Conservation (phyloP, 2,329 filamentous ascomycete genomes). For the Nemania sp. region DNA sequence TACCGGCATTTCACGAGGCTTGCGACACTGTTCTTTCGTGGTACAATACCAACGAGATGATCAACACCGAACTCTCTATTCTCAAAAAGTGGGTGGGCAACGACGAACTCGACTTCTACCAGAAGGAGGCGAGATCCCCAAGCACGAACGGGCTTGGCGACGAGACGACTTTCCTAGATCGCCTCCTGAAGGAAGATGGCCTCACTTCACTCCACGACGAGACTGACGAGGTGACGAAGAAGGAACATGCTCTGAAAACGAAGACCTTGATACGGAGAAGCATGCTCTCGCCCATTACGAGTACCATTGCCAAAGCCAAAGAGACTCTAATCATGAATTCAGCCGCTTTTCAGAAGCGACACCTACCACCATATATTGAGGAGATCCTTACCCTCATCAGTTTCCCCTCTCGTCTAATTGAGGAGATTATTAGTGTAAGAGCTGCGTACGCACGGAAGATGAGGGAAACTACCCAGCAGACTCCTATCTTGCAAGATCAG, state of each 20-base stretch:
- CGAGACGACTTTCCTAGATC: conserved; percentile 90
- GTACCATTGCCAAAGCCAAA: conserved; percentile 92
- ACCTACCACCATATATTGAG: conserved; percentile 94
- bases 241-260: conserved; percentile 43
- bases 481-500: conserved; percentile 91
- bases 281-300: conserved; percentile 81
- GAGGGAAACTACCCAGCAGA: conserved; percentile 91
- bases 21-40: conserved; percentile 90
- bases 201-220: conserved; percentile 89
- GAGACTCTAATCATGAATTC: conserved; percentile 86
- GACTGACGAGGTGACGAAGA: conserved; percentile 41
- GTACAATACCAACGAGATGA: conserved; percentile 96
- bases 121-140: conserved; percentile 69
- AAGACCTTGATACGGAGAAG: conserved; percentile 59
- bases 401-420: conserved; percentile 92
- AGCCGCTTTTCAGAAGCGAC: conserved; percentile 80
- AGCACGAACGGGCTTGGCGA: conserved; percentile 76
- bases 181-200: conserved; percentile 93
- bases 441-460: conserved; percentile 91
- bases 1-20: conserved; percentile 75
- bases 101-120: conserved; percentile 87
- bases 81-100: conserved; percentile 97
- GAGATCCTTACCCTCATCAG: conserved; percentile 95
- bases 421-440: conserved; percentile 93
- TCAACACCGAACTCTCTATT: conserved; percentile 91